phyloP scores from a whole-genome alignment of 495 filamentous ascomycete species.

The Daldinia vernicosa region DNA sequence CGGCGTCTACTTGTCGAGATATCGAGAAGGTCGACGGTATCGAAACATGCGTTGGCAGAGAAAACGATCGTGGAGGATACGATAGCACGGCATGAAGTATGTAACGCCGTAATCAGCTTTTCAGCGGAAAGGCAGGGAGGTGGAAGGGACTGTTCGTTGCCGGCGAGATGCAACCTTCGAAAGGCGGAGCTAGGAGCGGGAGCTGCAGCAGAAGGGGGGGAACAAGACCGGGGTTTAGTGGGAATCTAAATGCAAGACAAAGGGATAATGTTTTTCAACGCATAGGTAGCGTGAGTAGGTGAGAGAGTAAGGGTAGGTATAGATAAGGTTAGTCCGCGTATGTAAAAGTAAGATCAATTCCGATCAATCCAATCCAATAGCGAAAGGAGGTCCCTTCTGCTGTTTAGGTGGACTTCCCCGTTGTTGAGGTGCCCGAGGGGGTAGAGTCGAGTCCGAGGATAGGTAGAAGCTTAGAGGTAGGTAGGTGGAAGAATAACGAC shows the following conservation, averaged over 20 bases:
- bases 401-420: conserved; percentile 2
- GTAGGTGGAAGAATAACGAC: conserved; percentile 4
- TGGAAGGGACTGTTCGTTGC: conserved; percentile 30
- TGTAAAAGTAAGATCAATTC: not conserved
- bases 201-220: conserved; percentile 40
- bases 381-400: not conserved
- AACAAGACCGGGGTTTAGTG: conserved; percentile 7
- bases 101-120: conserved; percentile 40
- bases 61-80: conserved; percentile 35
- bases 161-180: conserved; percentile 39
- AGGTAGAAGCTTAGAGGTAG: not conserved
- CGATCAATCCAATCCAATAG: not conserved
- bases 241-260: conserved; percentile 41
- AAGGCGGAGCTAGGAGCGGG: conserved; percentile 34
- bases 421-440: conserved; percentile 15
- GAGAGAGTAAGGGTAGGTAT: not conserved
- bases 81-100: conserved; percentile 42
- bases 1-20: conserved; percentile 33
- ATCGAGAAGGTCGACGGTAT: conserved; percentile 27
- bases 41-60: conserved; percentile 30
- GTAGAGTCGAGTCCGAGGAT: conserved; percentile 30
- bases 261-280: conserved; percentile 28
- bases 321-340: conserved; percentile 6
- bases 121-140: conserved; percentile 21
- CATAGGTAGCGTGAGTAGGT: conserved; percentile 4